Percentiles rank a stretch among this genome's conserved stretches.
phyloP scores from a whole-genome alignment of 169 alveolate species.

The Theileria annulata region DNA sequence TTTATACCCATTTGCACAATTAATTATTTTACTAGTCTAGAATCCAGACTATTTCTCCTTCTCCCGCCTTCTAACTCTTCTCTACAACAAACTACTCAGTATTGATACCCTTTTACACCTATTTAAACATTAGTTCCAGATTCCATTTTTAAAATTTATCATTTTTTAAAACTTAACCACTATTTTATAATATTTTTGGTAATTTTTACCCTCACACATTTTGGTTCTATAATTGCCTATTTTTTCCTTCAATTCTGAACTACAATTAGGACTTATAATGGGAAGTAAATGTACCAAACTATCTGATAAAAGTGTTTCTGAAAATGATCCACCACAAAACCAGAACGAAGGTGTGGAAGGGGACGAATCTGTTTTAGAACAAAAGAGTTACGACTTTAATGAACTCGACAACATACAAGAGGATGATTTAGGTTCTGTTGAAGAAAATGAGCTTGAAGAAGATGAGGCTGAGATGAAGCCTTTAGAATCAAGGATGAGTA shows the following conservation, averaged over 20 bases:
- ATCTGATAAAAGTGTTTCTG: neutral
- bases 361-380: neutral
- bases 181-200: no score
- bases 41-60: neutral
- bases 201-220: neutral
- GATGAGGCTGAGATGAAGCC: neutral
- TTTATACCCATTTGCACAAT: neutral
- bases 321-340: neutral
- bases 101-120: neutral
- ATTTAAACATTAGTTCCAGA: neutral
- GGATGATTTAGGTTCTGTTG: neutral
- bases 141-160: neutral
- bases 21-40: conserved; percentile 6
- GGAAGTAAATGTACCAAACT: conserved; percentile 1
- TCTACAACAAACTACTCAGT: neutral
- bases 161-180: neutral
- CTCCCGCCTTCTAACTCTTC: neutral
- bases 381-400: neutral
- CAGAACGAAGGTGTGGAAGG: neutral
- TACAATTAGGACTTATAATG: no score
- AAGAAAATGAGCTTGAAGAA: neutral
- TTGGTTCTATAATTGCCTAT: neutral
- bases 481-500: neutral
- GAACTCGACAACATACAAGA: neutral
- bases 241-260: neutral